Base-by-base conservation (phyloP, 139 green algal species). In the Chlorella sp. region DNA sequence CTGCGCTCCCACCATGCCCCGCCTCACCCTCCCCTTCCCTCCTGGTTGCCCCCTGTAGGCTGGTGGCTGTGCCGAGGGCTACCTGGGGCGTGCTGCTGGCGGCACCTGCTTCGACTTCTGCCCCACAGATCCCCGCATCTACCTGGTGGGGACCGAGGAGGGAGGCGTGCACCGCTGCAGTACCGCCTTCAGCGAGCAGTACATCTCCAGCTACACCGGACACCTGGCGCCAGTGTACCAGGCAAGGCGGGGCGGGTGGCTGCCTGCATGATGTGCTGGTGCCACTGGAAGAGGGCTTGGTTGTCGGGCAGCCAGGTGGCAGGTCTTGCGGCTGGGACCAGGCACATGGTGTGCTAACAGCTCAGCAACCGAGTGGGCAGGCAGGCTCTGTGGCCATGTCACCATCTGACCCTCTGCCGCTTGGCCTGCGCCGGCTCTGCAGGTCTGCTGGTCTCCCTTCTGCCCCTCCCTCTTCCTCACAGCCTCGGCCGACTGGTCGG, bases 81-180 rank as follows among this genome's bases (percentile, higher is more conserved):
- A 98, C 86, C 98, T 99, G 88, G 95, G 89, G 78, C 92, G 96
- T 12, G 81, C 93, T 9, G 95, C 96, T 19, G 94, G 93, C 26
- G 97, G 96, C 80, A 97, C 98, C 92, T 95, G 93, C 21, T 97
- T 99, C 82, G 96, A 97, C 90, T 98, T 99, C 90, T 95, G 87
- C 42, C 60, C 81, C 0, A 82, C 84, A 0, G 96, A 98, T 90
- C 85, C 92, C 60, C 96, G 94, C 53, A 95, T 96, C 36, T 97
- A 97, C 91, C 68, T 96, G 32, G 93, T 85, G 79, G 93, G 94
- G 76, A 98, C 97, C 0, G 96, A 99, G 91, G 97, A 99, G 30
- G 97, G 97, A 9, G 91, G 87, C 78, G 95, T 99, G 81, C 96
- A 98, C 92, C 95, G 95, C 81, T 99, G 97, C 95, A 96, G 91